A percentile compares a stretch with the other conserved stretches of the same genome.
These are phyloP conservation scores for Dictyostelium intermedium DNA, from an alignment of 78 protist genomes.

Conservation along the genomic window DNA sequence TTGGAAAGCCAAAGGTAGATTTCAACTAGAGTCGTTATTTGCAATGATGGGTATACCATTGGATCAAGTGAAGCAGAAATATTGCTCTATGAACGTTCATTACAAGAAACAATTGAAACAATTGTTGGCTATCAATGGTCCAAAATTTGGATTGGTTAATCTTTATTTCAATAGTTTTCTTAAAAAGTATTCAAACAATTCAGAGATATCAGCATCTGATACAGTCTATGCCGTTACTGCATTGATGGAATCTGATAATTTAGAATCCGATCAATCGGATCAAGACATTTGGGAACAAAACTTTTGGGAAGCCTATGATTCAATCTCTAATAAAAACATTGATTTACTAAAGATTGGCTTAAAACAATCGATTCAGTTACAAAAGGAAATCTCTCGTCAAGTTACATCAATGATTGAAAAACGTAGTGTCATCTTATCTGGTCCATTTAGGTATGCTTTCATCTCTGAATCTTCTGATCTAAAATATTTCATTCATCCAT, in stretches of 20 bases:
- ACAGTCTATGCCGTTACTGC: constrained; percentile 72
- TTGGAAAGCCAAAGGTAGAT: constrained; percentile 75
- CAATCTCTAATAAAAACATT: constrained; percentile 56
- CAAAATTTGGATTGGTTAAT: constrained; percentile 53
- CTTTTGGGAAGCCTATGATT: constrained; percentile 83
- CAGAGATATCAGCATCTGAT: constrained; percentile 69
- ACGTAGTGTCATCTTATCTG: constrained; percentile 24
- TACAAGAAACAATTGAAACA: constrained; percentile 4
- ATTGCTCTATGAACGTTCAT: constrained; percentile 4
- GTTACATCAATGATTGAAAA: constrained; percentile 67
- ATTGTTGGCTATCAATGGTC: background rate
- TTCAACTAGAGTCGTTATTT: constrained; percentile 51
- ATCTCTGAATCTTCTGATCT: constrained; percentile 33
- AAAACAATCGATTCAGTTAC: constrained; percentile 52
- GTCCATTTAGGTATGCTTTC: constrained; percentile 77
- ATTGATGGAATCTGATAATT: constrained; percentile 67
- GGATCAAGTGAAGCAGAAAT: constrained; percentile 49
- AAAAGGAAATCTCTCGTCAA: constrained; percentile 69
- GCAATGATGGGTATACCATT: constrained; percentile 80
- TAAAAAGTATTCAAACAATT: constrained; percentile 7
- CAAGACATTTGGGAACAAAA: constrained; percentile 70
- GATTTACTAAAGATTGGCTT: constrained; percentile 37
- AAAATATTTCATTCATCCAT: constrained; percentile 53
- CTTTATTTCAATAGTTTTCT: constrained; percentile 48
- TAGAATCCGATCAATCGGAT: constrained; percentile 33